Percentiles rank a stretch among this genome's conserved stretches.
Conservation (phyloP, 768 basidiomycete genomes). For the Mycena filopes region DNA sequence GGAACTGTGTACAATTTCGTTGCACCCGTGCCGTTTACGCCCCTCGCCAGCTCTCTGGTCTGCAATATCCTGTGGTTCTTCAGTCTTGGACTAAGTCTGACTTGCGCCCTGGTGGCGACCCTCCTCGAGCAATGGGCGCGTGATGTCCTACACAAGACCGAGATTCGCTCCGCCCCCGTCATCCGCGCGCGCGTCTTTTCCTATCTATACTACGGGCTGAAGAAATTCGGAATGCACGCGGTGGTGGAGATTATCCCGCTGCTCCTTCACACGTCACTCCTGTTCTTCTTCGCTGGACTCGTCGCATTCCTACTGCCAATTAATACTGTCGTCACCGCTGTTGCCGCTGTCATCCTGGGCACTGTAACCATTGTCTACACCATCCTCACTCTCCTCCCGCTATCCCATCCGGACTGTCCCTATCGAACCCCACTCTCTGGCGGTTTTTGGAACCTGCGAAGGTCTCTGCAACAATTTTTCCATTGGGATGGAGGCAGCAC, state of each 20-base stretch:
- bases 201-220: slow-evolving; percentile 16
- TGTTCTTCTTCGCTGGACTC: slow-evolving; percentile 31
- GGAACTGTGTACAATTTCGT: background rate
- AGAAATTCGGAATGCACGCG: slow-evolving; percentile 8
- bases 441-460: slow-evolving; percentile 6
- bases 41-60: background rate
- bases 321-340: slow-evolving; percentile 6
- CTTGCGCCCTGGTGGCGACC: slow-evolving; percentile 12
- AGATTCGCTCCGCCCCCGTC: slow-evolving; percentile 9
- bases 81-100: slow-evolving; percentile 18
- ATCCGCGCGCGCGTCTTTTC: slow-evolving; percentile 14
- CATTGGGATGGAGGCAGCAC: background rate
- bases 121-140: slow-evolving; percentile 25
- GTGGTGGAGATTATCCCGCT: slow-evolving; percentile 27
- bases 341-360: slow-evolving; percentile 11
- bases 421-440: slow-evolving; percentile 26
- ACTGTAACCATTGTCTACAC: slow-evolving; percentile 18
- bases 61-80: slow-evolving; percentile 20
- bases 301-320: slow-evolving; percentile 26
- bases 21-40: background rate
- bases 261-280: slow-evolving; percentile 29
- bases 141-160: slow-evolving; percentile 10
- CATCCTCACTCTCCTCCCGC: slow-evolving; percentile 24
- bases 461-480: no score
- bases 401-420: slow-evolving; percentile 27